A percentile compares a stretch with the other conserved stretches of the same genome.
Evolutionary conservation across 2,329 filamentous ascomycete genomes (phyloP).

Genomic region (Pseudogymnoascus sp.): DNA sequence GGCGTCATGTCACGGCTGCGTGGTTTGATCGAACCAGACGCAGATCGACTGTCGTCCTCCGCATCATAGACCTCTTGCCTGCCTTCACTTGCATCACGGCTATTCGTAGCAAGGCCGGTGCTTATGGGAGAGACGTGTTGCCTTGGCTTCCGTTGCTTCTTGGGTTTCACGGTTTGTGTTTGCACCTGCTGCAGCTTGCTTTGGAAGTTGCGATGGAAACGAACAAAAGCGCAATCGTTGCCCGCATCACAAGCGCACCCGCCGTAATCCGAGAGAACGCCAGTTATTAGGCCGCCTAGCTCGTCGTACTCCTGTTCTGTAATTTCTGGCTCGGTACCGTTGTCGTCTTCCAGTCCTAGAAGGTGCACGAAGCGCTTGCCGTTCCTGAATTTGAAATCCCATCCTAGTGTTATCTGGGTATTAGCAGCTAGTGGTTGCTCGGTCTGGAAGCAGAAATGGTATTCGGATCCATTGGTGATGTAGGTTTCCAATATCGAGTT

Average conservation of each 20-base stretch:
- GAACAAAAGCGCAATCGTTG: conserved; percentile 53
- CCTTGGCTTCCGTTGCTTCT: conserved; percentile 40
- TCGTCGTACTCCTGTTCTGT: conserved; percentile 51
- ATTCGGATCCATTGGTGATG: conserved; percentile 66
- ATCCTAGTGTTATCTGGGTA: conserved; percentile 56
- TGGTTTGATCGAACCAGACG: conserved; percentile 49
- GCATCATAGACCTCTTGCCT: conserved; percentile 42
- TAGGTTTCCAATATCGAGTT: conserved; percentile 86
- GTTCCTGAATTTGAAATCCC: conserved; percentile 58
- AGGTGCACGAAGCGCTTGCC: conserved; percentile 47
- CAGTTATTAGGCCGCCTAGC: conserved; percentile 57
- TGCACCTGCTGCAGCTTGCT: conserved; percentile 33
- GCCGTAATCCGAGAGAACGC: conserved; percentile 67
- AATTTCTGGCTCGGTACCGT: conserved; percentile 43
- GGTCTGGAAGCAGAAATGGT: conserved; percentile 88
- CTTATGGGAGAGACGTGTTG: conserved; percentile 52
- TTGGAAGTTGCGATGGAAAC: conserved; percentile 52
- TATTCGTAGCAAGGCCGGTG: conserved; percentile 53
- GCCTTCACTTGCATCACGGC: conserved; percentile 55
- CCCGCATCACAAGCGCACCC: conserved; percentile 67
- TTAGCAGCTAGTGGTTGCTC: conserved; percentile 61
- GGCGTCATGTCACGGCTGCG: conserved; percentile 59
- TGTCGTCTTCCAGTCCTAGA: conserved; percentile 55
- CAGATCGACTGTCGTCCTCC: conserved; percentile 45
- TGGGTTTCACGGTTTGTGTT: conserved; percentile 34